Conservation (phyloP, 345 rosid species). For the Rhizophora mangle region DNA sequence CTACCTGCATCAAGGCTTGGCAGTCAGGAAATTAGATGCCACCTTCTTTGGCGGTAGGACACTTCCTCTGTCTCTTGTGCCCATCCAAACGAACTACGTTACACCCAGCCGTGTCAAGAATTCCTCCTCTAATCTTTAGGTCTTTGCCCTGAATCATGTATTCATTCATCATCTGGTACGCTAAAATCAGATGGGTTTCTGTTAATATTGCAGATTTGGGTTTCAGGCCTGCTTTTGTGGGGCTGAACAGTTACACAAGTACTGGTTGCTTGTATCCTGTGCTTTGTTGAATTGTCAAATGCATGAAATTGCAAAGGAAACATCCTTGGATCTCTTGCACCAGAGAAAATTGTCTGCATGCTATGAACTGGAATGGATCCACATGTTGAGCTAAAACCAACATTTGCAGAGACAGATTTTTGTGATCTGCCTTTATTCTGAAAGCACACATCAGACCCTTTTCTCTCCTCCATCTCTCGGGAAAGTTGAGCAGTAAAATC, state of each 20-base stretch:
- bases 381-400: constrained; percentile 36
- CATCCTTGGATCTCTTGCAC: constrained; percentile 37
- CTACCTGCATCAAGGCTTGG: constrained; percentile 21
- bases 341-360: constrained; percentile 39
- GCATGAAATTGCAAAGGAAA: constrained; percentile 41
- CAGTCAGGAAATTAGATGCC: constrained; percentile 16
- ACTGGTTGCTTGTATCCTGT: constrained; percentile 31
- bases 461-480: constrained; percentile 50
- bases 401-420: constrained; percentile 25
- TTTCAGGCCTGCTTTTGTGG: constrained; percentile 30
- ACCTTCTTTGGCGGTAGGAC: constrained; percentile 25
- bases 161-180: constrained; percentile 51
- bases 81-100: constrained; percentile 23
- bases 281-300: constrained; percentile 35
- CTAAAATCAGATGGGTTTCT: constrained; percentile 96
- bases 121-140: constrained; percentile 38
- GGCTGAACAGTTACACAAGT: constrained; percentile 27
- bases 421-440: constrained; percentile 36
- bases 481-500: constrained; percentile 39
- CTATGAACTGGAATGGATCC: constrained; percentile 45
- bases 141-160: constrained; percentile 62
- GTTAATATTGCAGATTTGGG: constrained; percentile 54
- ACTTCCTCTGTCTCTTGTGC: constrained; percentile 49
- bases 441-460: constrained; percentile 28
- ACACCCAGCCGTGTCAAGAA: constrained; percentile 21